phyloP scores from a whole-genome alignment of 495 filamentous ascomycete genomes.

The Penicillium herquei region DNA sequence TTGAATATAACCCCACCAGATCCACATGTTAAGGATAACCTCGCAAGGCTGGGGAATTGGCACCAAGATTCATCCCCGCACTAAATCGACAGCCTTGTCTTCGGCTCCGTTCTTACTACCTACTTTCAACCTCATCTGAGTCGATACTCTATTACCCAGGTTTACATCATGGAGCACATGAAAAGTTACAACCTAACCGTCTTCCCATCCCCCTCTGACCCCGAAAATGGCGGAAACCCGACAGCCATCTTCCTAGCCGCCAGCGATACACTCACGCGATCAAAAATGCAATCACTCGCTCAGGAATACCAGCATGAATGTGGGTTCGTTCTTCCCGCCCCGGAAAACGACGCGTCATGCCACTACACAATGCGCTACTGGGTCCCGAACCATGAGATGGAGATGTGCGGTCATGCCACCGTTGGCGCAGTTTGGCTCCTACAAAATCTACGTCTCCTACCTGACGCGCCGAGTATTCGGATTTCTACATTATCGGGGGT shows the following conservation, averaged over 20 bases:
- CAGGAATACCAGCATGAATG: constrained; percentile 3
- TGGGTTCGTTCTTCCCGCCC: constrained; percentile 9
- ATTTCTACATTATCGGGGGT: constrained; percentile 12
- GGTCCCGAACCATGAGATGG: constrained; percentile 13
- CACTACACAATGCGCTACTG: constrained; percentile 11
- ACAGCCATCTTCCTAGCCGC: constrained; percentile 8
- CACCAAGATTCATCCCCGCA: too few species aligned
- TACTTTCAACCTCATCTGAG: too few species aligned
- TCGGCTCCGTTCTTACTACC: constrained; percentile 12
- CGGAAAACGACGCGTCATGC: not conserved
- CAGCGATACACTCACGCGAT: not conserved
- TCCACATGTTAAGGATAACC: too few species aligned
- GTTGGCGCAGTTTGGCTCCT: constrained; percentile 14
- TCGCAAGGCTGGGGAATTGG: too few species aligned
- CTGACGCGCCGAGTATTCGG: not conserved
- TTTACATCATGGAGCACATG: not conserved
- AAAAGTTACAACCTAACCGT: constrained; percentile 3
- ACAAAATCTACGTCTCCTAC: constrained; percentile 2
- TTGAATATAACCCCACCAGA: too few species aligned
- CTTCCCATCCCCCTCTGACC: constrained; percentile 1
- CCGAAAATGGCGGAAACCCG: constrained; percentile 4
- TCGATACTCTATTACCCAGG: too few species aligned
- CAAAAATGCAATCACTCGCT: constrained; percentile 7
- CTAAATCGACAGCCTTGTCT: not conserved
- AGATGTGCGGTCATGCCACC: constrained; percentile 15